Base-by-base conservation (phyloP, 768 basidiomycete species). In the Leccinum ochraceum region DNA sequence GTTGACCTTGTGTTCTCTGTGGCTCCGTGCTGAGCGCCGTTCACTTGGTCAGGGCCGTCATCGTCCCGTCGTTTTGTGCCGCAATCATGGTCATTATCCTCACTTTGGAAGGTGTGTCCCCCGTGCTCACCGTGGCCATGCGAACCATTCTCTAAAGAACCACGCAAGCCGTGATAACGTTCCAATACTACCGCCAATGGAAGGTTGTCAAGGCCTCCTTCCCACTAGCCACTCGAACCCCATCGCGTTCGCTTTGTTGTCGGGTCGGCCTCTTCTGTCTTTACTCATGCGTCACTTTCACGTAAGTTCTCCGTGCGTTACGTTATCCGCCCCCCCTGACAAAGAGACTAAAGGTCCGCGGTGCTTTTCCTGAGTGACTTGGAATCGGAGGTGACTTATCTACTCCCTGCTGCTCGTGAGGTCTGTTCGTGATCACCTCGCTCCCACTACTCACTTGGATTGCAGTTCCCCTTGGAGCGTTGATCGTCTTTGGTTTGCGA, bases 401-500 rank as follows among this genome's bases (percentile, higher is more conserved):
- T 85, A 74, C 69, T 82, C 14, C 80, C 81, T 55, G 84, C 85
- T 32, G 74, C 79, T 14, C 62, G 84, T 86, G 60, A 67, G 82
- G 60, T 53, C 46, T 48, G 14, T 24, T 54, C 50, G 46, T 39
- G 63, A 2, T 22, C 48, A 53, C 17, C 5, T 32, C 32, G n/a
- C 16, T 48, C 11, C 7, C 39, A 9, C 14, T 22, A 20, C 60
- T 65, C 51, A 66, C 28, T 58, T 54, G 6, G 58, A 11, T 55
- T 59, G 11, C 58, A 85, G 84, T 86, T 26, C 85, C 85, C 1
- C 66, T 85, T 17, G 76, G 73, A 0, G 79, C 80, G 3, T 76
- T 80, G 53, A 53, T 83, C 36, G 68, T 84, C 6, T 83, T 86
- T 65, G 84, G 80, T 32, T 72, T 77, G 7, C 82, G 83, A 62